phyloP scores from a whole-genome alignment of 257 asterid genomes.

The Salvia rosmarinus region DNA sequence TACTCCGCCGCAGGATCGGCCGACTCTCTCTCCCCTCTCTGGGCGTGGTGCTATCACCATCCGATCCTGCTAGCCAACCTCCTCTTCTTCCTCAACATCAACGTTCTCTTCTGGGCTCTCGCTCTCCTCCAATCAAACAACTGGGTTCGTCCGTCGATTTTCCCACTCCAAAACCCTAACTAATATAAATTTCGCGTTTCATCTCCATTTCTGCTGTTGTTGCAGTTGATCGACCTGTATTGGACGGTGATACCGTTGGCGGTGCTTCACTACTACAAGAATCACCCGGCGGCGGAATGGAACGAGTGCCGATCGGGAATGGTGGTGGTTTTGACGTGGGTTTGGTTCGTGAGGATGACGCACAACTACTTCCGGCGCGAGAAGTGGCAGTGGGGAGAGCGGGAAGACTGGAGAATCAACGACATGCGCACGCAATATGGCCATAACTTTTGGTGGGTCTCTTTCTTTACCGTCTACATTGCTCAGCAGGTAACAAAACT shows the following conservation, averaged over 20 bases:
- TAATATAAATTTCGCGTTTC: too few relatives aligned
- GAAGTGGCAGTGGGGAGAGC: conserved; percentile 92
- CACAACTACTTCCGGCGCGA: conserved; percentile 96
- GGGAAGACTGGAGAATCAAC: conserved; percentile 89
- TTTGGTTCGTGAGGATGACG: conserved; percentile 79
- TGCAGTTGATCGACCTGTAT: conserved; percentile 87
- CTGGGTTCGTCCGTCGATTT: conserved; percentile 56
- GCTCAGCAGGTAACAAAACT: conserved; percentile 92
- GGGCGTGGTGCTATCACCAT: conserved; percentile 77
- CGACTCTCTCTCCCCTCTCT: conserved; percentile 46
- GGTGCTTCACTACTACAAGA: conserved; percentile 63
- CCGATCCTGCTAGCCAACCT: conserved; percentile 70
- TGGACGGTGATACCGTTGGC: conserved; percentile 93
- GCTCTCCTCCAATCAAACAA: conserved; percentile 81
- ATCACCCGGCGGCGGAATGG: conserved; percentile 59
- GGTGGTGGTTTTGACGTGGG: conserved; percentile 62
- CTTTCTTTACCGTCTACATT: conserved; percentile 77
- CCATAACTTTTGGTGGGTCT: conserved; percentile 82
- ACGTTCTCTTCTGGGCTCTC: conserved; percentile 78
- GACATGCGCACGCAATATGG: conserved; percentile 70
- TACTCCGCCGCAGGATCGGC: conserved; percentile 32
- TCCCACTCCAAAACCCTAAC: too few relatives aligned
- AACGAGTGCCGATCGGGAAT: conserved; percentile 63
- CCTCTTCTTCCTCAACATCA: conserved; percentile 83
- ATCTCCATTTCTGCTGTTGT: too few relatives aligned